Base-by-base conservation (phyloP, 1,284 basidiomycete genomes). In the Apiotrichum veenhuisii region DNA sequence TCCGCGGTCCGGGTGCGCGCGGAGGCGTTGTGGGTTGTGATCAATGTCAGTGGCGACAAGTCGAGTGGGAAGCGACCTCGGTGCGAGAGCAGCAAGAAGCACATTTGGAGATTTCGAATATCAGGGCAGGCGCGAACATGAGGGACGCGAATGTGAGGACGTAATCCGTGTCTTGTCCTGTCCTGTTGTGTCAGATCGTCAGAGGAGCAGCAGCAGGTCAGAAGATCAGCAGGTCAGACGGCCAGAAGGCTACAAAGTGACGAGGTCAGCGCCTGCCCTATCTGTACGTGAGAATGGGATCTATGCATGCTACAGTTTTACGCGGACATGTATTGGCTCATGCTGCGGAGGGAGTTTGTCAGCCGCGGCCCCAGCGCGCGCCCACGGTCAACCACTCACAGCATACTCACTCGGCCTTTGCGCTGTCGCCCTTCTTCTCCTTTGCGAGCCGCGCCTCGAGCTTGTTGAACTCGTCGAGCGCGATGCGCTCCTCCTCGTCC, bases 391-490 rank as follows among this genome's bases (percentile, higher is more conserved):
- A 27, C 40, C 33, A 27, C 26, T 20, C 18, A 11, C 36, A 25
- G 48, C 46, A 14, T 46, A 34, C 38, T 52, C 27, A 45, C 41
- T 52, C 50, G 52, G 54, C 59, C 70, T 69, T 63, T 26, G 55
- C 52, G 52, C 64, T 59, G 36, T 64, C 47, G 23, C 61, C 43
- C 63, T 76, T 65, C 56, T 77, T 69, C 62, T 83, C 79, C 55
- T 80, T 75, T 43, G 81, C 79, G 41, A 98, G 75, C 53, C 85
- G 84, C 66, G 87, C 75, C 77, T 98, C 95, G 12, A 98, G 83
- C 80, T 96, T 98, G 52, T 85, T 81, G 69, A 98, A 98, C 76
- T 97, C 96, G 62, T 88, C 85, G 59, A 91, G 71, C 0, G 95
- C 89, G 50, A 98, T 84, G 20, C 82, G 79, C 73, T 98, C 95